Evolutionary conservation across 257 asterid genomes (phyloP), one percentile per base, ranked within the genome.

Genomic region (Leonotis leonurus): DNA sequence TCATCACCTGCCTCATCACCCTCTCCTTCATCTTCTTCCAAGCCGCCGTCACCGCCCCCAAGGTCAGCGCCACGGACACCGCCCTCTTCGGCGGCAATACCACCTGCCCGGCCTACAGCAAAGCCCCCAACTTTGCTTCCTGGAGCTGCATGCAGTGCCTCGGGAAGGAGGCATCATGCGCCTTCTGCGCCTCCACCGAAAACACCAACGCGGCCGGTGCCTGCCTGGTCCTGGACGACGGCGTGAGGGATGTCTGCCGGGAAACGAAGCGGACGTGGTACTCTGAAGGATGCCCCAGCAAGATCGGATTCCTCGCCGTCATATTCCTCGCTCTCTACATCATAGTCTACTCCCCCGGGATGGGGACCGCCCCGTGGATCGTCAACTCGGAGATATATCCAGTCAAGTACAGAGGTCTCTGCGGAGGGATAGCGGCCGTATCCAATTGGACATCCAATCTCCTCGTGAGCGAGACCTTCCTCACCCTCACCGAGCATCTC

Each of bases 361-460:
- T 85, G 86, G 89, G 94, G 18, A 78, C 94, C 0, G 85, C 72
- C 8, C 94, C 94, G 1, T 85, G 94, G 89, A 82, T 85, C 21
- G 81, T 85, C 7, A 85, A 80, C 79, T 85, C 89, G 0, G 89
- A 85, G 68, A 82, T 85, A 44, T 82, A 85, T 40, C 93, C 93
- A 3, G 62, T 82, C 51, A 78, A 76, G 58, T 85, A 64, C 80
- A 73, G 93, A 73, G 93, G 93, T 18, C 21, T 80, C 1, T 89
- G 93, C 4, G 93, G 93, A 65, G 93, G 93, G 37, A 75, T 80
- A 17, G 93, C 89, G 0, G 89, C 85, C 10, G 85, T 85, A 10
- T 49, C 94, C 1, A 82, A 85, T 60, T 85, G 94, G 94, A 58
- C 76, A n/a, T 78, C 94, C 41, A 82, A 82, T 75, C 78, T 85